phyloP scores from a whole-genome alignment of 345 rosid genomes.

The Euphorbia lathyris region DNA sequence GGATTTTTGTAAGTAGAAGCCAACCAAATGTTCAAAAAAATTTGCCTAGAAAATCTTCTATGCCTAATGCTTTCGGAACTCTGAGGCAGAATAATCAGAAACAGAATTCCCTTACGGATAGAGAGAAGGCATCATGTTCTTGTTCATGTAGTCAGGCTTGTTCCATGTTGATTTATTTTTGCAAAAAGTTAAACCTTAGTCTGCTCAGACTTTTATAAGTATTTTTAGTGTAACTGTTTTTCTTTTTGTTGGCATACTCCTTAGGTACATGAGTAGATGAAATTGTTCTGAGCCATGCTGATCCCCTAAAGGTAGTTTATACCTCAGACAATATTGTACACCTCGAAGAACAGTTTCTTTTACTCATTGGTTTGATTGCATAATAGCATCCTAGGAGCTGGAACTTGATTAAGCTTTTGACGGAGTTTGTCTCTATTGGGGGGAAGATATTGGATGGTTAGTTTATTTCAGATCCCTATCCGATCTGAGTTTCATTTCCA shows the following conservation, averaged over 20 bases:
- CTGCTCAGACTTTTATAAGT: conserved; percentile 10
- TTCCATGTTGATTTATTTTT: neutral
- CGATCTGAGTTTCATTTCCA: conserved; percentile 7
- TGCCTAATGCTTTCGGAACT: conserved; percentile 52
- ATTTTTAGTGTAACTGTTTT: neutral
- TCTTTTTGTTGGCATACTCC: conserved; percentile 6
- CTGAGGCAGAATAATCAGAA: conserved; percentile 89
- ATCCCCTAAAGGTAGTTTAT: conserved; percentile 56
- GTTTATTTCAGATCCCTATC: conserved; percentile 18
- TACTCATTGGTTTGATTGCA: conserved; percentile 23
- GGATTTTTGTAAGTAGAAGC: conserved; percentile 48
- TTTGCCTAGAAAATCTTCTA: conserved; percentile 47
- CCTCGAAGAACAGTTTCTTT: conserved; percentile 19
- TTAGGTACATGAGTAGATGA: conserved; percentile 94
- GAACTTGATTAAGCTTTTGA: conserved; percentile 66
- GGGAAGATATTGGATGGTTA: conserved; percentile 69
- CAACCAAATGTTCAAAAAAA: conserved; percentile 49
- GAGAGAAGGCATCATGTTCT: conserved; percentile 45
- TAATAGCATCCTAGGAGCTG: conserved; percentile 81
- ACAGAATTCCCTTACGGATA: conserved; percentile 55
- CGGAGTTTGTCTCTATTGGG: conserved; percentile 53
- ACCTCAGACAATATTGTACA: conserved; percentile 13
- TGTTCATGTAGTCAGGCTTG: neutral
- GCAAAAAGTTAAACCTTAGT: neutral
- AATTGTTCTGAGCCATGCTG: conserved; percentile 57